Conservation (phyloP, 2,329 filamentous ascomycete genomes). For the Cercospora berteroae region DNA sequence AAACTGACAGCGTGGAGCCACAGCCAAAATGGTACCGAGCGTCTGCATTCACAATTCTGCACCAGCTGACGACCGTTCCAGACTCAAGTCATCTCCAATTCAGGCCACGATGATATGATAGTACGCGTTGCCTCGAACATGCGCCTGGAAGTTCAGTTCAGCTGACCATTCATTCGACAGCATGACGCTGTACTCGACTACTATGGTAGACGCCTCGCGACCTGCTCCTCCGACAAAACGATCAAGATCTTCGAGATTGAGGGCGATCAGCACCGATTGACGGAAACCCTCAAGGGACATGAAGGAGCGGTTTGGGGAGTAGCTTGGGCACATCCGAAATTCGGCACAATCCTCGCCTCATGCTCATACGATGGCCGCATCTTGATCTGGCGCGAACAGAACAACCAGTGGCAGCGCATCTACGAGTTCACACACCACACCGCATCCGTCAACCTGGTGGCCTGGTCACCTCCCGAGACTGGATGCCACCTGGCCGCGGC, state of each 20-base stretch:
- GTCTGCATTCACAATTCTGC: slow-evolving; percentile 1
- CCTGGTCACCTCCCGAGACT: slow-evolving; percentile 95
- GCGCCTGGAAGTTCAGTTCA: background rate
- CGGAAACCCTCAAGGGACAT: slow-evolving; percentile 96
- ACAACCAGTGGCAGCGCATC: slow-evolving; percentile 64
- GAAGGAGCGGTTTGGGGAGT: slow-evolving; percentile 98
- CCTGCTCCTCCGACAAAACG: slow-evolving; percentile 95
- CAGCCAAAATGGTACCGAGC: background rate
- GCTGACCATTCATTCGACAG: slow-evolving; percentile 46
- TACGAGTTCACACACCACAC: slow-evolving; percentile 94
- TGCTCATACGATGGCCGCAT: slow-evolving; percentile 97
- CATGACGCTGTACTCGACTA: slow-evolving; percentile 99
- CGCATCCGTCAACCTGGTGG: slow-evolving; percentile 92
- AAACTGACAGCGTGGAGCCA: background rate
- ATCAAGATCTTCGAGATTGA: slow-evolving; percentile 99
- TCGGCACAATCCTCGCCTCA: slow-evolving; percentile 94
- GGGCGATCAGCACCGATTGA: slow-evolving; percentile 81
- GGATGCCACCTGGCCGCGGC: slow-evolving; percentile 94
- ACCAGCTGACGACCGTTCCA: slow-evolving; percentile 37
- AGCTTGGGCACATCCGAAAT: slow-evolving; percentile 97
- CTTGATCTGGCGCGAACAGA: slow-evolving; percentile 93
- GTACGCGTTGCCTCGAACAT: slow-evolving; percentile 59
- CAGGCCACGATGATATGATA: slow-evolving; percentile 98
- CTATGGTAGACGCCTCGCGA: slow-evolving; percentile 92
- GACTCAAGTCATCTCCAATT: slow-evolving; percentile 79